These are phyloP conservation scores for Nymphaea thermarum DNA, from an alignment of 164 flowering plant species.

Conservation along the genomic window DNA sequence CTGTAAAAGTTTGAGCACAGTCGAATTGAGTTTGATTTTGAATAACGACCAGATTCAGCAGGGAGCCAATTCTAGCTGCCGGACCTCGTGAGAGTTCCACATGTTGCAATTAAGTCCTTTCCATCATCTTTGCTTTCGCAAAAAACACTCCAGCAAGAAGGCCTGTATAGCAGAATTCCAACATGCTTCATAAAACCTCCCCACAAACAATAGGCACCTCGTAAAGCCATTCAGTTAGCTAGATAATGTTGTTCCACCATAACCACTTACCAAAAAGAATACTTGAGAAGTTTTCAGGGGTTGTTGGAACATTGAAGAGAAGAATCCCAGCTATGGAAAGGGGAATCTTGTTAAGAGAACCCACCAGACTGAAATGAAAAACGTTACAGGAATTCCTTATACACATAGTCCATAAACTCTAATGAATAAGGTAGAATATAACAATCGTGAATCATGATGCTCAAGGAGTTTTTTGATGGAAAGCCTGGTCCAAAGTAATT, in stretches of 20 bases:
- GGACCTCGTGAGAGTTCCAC: too few relatives aligned
- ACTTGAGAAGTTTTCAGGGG: conserved; percentile 78
- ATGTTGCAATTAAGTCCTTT: too few relatives aligned
- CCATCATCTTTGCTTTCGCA: too few relatives aligned
- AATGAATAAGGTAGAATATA: too few relatives aligned
- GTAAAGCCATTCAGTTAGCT: background rate
- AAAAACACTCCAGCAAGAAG: conserved; percentile 51
- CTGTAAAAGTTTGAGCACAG: too few relatives aligned
- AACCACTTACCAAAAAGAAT: conserved; percentile 63
- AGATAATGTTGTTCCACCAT: background rate
- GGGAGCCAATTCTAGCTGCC: too few relatives aligned
- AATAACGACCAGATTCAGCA: too few relatives aligned
- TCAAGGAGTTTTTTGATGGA: too few relatives aligned
- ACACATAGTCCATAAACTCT: background rate
- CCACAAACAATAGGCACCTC: background rate
- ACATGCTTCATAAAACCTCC: background rate
- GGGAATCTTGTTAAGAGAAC: conserved; percentile 96
- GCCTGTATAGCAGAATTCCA: conserved; percentile 27
- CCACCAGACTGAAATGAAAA: conserved; percentile 62
- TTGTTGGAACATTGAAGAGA: conserved; percentile 88
- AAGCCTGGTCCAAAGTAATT: too few relatives aligned
- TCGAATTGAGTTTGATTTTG: too few relatives aligned
- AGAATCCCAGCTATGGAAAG: conserved; percentile 82
- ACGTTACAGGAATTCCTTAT: background rate
- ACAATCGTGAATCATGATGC: too few relatives aligned